phyloP scores from a whole-genome alignment of 2,329 filamentous ascomycete species.

The Phaeosphaeria sp. region DNA sequence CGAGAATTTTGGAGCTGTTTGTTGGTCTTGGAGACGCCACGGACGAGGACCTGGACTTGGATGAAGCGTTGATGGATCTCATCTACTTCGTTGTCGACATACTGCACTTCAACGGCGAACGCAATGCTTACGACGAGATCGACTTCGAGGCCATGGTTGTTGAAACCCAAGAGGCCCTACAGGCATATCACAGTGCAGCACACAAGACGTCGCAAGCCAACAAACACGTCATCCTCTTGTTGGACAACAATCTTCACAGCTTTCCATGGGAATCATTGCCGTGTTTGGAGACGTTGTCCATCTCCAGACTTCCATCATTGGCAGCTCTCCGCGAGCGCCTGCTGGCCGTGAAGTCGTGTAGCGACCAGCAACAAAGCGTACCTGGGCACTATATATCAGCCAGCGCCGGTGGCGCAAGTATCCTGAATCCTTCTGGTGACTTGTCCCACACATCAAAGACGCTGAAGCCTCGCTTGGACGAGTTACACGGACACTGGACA shows the following conservation, averaged over 20 bases:
- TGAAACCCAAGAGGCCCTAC: constrained; percentile 84
- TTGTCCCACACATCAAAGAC: constrained; percentile 78
- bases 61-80: constrained; percentile 89
- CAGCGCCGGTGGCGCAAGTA: constrained; percentile 69
- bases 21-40: constrained; percentile 80
- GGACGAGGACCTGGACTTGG: constrained; percentile 73
- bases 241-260: constrained; percentile 88
- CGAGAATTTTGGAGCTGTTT: constrained; percentile 83
- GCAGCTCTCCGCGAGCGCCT: constrained; percentile 81
- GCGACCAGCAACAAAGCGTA: constrained; percentile 11
- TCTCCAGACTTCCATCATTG: constrained; percentile 88
- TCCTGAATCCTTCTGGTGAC: constrained; percentile 89
- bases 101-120: constrained; percentile 93
- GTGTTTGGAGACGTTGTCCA: constrained; percentile 78
- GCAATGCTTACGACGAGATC: constrained; percentile 96
- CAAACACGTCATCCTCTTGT: constrained; percentile 82
- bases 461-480: constrained; percentile 71
- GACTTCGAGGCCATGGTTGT: constrained; percentile 93
- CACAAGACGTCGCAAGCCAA: constrained; percentile 45
- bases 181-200: constrained; percentile 71
- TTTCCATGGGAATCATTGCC: constrained; percentile 98
- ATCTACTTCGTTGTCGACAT: constrained; percentile 97
- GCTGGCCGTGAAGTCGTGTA: constrained; percentile 56
- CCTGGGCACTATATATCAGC: constrained; percentile 59
- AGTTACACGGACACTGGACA: constrained; percentile 64